Evolutionary conservation across 371 early-diverging fungal species (phyloP), one percentile per base, ranked within the genome.

Genomic region (Mycotypha africana): DNA sequence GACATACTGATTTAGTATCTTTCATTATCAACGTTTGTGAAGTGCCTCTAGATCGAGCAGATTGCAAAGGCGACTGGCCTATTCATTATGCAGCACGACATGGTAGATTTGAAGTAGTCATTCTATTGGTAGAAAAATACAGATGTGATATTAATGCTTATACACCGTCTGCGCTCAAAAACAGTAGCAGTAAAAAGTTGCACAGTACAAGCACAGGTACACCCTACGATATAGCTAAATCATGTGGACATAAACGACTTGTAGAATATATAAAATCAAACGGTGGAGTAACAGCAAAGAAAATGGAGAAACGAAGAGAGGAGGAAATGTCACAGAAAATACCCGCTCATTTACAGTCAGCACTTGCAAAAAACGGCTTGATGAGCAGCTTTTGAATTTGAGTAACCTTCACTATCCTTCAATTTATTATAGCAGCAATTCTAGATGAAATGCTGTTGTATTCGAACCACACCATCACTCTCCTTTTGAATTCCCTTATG

Each of bases 211-310:
- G 60, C 25, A 53, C 63, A 0, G 25, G 48, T 12, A 72, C 68
- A 9, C 66, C 66, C 5, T 48, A 61, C 30, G 72, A 72, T 36
- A n/a, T 68, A 10, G 68, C 72, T 7, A 72, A 68, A 52, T 35
- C 68, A 5, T 42, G 38, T 4, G 61, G 63, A 2, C 68, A 72
- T 37, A 67, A 67, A 17, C 56, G 56, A 11, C 32, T 67, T 14
- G 66, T 62, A 2, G 68, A 67, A 2, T 68, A 65, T 32, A 42
- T 72, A 8, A 72, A 72, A 32, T 47, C 31, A n/a, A 28, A 38
- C 7, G 72, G 72, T 8, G 72, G 58, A 0, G 19, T 68, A 11
- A 33, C 63, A 3, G 35, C 72, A 3, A 72, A 72, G 28, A 72
- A 72, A 19, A 49, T 72, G 57, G 72, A 68, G 17, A 67, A 63